These are phyloP conservation scores for Carpinus viminea DNA, from an alignment of 306 rosid species.

Conservation along the genomic window DNA sequence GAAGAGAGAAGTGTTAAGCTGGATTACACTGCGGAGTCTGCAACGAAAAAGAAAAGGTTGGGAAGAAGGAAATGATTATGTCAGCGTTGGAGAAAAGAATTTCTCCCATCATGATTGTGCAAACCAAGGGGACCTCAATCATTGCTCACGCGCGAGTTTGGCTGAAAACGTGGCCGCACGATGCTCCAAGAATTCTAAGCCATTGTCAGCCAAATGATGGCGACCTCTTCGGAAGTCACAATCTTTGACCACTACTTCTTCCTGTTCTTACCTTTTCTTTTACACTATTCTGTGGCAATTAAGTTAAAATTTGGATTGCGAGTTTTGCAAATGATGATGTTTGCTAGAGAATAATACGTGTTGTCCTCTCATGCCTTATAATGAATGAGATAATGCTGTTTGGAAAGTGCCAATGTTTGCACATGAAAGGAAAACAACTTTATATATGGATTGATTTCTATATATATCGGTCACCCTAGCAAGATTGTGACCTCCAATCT, in stretches of 20 bases:
- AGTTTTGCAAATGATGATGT: not conserved
- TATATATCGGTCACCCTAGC: too few relatives aligned
- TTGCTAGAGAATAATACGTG: not conserved
- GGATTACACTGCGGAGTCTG: not conserved
- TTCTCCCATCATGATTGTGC: slow-evolving; percentile 34
- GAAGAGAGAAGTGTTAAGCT: not conserved
- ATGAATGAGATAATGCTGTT: not conserved
- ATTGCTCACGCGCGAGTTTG: slow-evolving; percentile 74
- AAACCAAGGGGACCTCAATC: slow-evolving; percentile 53
- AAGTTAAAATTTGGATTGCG: slow-evolving; percentile 1
- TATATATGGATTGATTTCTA: slow-evolving; percentile 1
- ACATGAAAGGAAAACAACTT: slow-evolving; percentile 33
- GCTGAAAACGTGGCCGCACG: slow-evolving; percentile 51
- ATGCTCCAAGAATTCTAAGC: slow-evolving; percentile 34
- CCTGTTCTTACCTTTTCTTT: not conserved
- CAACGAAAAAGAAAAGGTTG: not conserved
- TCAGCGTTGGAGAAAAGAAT: not conserved
- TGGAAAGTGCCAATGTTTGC: slow-evolving; percentile 16
- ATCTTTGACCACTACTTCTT: slow-evolving; percentile 46
- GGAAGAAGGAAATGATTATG: slow-evolving; percentile 1
- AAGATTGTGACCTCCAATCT: not conserved
- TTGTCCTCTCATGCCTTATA: not conserved
- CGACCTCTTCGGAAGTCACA: slow-evolving; percentile 33
- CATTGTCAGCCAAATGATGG: slow-evolving; percentile 44
- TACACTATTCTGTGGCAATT: not conserved